A percentile compares a stretch with the other conserved stretches of the same genome.
Evolutionary conservation across 1,139 yeast genomes (phyloP).

Genomic region (Yamadazyma atlantica): DNA sequence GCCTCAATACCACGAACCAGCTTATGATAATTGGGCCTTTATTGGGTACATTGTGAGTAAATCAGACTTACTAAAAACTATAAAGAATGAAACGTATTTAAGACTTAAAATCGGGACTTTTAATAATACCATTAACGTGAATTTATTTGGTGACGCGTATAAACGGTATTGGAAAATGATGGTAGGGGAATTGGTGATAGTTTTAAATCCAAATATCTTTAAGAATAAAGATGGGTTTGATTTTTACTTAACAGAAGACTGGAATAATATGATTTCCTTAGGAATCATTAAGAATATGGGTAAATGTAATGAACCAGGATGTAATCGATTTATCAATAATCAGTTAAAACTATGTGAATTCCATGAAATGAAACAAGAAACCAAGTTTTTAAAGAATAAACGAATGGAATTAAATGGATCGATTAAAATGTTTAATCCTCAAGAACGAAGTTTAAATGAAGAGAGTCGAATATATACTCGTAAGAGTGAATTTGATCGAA

Average conservation of each 20-base stretch:
- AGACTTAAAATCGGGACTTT: conserved; percentile 70
- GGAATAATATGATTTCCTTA: conserved; percentile 61
- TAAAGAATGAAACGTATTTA: conserved; percentile 49
- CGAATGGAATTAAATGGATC: conserved; percentile 77
- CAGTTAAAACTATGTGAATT: conserved; percentile 15
- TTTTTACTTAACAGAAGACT: conserved; percentile 52
- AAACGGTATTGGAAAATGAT: conserved; percentile 69
- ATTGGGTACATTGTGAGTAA: conserved; percentile 67
- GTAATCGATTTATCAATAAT: conserved; percentile 31
- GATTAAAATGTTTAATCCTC: conserved; percentile 43
- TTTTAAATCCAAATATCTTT: conserved; percentile 70
- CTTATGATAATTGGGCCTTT: conserved; percentile 71
- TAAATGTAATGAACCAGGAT: conserved; percentile 51
- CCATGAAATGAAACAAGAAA: conserved; percentile 16
- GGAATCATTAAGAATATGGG: conserved; percentile 76
- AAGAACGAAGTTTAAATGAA: conserved; percentile 26
- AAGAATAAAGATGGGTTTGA: conserved; percentile 49
- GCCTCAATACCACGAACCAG: conserved; percentile 69
- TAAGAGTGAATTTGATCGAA: conserved; percentile 14
- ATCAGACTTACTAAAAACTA: conserved; percentile 42
- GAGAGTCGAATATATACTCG: conserved; percentile 21
- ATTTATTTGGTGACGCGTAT: conserved; percentile 67
- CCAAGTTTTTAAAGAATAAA: conserved; percentile 23
- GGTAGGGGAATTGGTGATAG: conserved; percentile 71
- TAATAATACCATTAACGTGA: conserved; percentile 52